A percentile compares a stretch with the other conserved stretches of the same genome.
phyloP scores from a whole-genome alignment of 352 stramenopile species.

The Phytophthora tentaculata region DNA sequence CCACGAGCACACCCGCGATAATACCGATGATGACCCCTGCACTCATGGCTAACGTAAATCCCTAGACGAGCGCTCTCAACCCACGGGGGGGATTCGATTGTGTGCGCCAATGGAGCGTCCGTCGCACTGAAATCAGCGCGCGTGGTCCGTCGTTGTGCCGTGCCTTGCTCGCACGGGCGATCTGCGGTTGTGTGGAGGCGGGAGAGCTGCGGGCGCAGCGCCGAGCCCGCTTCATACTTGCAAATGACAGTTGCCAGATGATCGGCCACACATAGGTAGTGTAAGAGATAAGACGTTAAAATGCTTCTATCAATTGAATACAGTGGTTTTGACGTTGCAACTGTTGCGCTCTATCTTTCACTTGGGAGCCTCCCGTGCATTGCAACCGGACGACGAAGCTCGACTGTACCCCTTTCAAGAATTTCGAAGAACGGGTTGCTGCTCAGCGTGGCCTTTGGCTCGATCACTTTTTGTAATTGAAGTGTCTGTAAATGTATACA shows the following conservation, averaged over 20 bases:
- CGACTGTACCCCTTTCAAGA: constrained; percentile 10
- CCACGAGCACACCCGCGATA: constrained; percentile 46
- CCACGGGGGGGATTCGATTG: constrained; percentile 26
- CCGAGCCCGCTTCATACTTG: constrained; percentile 11
- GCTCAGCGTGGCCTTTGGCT: constrained; percentile 6
- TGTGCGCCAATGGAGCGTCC: constrained; percentile 18
- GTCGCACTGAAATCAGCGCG: constrained; percentile 31
- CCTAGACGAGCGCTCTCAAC: constrained; percentile 8
- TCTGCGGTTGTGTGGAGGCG: constrained; percentile 26
- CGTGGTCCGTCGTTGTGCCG: constrained; percentile 28
- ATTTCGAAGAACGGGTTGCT: constrained; percentile 6
- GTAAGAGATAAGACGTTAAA: constrained; percentile 22
- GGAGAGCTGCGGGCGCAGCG: constrained; percentile 17
- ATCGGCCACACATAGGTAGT: constrained; percentile 11
- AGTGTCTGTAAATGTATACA: neutral
- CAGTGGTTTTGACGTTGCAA: neutral
- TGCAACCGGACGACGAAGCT: constrained; percentile 11
- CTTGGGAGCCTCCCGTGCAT: too few species aligned
- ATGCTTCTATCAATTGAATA: constrained; percentile 9
- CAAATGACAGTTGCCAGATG: constrained; percentile 7
- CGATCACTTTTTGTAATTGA: constrained; percentile 1
- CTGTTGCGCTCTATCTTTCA: constrained; percentile 6
- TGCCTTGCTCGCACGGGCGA: constrained; percentile 13
- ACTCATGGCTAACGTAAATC: constrained; percentile 42
- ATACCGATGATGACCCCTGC: constrained; percentile 49